phyloP scores from a whole-genome alignment of 2,329 filamentous ascomycete genomes.

The Curvularia eragrostidis region DNA sequence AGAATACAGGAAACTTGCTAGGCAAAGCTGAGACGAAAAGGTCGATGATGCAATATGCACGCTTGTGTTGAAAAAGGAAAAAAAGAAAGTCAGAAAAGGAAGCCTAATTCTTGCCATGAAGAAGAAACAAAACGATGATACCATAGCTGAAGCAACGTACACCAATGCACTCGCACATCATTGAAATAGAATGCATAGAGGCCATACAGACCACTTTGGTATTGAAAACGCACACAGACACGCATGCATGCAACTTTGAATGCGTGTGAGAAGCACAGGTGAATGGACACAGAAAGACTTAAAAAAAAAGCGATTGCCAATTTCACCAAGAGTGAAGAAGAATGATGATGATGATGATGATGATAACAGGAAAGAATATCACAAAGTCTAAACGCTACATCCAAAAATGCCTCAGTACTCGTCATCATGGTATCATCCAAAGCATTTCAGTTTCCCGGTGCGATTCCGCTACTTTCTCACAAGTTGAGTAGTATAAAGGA shows the following conservation, averaged over 20 bases:
- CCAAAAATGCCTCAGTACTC: neutral
- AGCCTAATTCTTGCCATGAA: neutral
- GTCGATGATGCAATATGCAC: neutral
- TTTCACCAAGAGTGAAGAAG: neutral
- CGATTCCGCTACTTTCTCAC: too few species aligned
- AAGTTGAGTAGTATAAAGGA: too few species aligned
- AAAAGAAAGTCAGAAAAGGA: conserved; percentile 1
- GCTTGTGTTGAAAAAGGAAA: neutral
- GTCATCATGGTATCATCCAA: conserved; percentile 1
- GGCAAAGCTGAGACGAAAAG: neutral
- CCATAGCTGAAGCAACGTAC: neutral
- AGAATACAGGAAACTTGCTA: neutral
- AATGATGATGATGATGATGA: too few species aligned
- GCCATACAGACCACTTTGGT: neutral
- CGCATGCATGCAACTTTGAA: neutral
- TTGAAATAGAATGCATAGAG: neutral
- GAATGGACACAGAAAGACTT: too few species aligned
- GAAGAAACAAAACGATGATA: neutral
- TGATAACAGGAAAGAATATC: too few species aligned
- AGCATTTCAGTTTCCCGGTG: too few species aligned
- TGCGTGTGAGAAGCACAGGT: too few species aligned
- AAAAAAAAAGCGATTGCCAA: too few species aligned
- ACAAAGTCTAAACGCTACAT: neutral
- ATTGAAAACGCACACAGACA: neutral
- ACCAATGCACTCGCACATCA: neutral